Evolutionary conservation across 495 filamentous ascomycete genomes (phyloP).

Genomic region (Baudoinia panamericana): DNA sequence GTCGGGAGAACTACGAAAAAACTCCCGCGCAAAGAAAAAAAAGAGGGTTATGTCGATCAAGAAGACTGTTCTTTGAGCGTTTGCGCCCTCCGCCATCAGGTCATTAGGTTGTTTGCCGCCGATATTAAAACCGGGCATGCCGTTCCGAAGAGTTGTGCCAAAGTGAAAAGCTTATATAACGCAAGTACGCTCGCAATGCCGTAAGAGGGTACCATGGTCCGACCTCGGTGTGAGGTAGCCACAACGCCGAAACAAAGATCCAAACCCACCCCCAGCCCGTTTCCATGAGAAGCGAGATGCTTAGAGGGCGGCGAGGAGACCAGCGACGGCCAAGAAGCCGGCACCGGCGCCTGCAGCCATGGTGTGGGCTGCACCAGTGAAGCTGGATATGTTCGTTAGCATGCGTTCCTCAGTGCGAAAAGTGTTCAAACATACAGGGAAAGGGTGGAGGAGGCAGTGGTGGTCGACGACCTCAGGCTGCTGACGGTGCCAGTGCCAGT

Average conservation of each 20-base stretch:
- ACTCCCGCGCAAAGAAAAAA: neutral
- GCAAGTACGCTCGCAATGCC: too few relatives aligned
- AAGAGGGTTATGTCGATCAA: neutral
- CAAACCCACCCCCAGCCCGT: neutral
- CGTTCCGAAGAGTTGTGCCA: too few relatives aligned
- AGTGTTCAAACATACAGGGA: conserved; percentile 17
- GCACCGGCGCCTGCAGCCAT: conserved; percentile 58
- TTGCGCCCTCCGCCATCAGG: neutral
- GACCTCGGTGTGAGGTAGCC: too few relatives aligned
- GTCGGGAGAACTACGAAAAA: neutral
- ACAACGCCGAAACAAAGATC: neutral
- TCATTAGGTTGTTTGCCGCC: neutral
- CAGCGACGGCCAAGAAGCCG: conserved; percentile 44
- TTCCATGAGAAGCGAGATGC: conserved; percentile 12
- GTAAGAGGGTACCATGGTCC: too few relatives aligned
- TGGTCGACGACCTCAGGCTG: conserved; percentile 22
- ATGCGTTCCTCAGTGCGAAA: conserved; percentile 1
- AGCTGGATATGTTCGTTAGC: conserved; percentile 37
- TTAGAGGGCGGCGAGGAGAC: conserved; percentile 33
- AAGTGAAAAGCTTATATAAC: too few relatives aligned
- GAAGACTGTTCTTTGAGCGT: neutral
- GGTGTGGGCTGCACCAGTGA: conserved; percentile 28
- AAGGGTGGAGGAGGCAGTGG: conserved; percentile 27
- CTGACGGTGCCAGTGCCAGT: conserved; percentile 1
- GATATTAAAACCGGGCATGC: too few relatives aligned